These are phyloP conservation scores for Pseudopithomyces chartarum DNA, from an alignment of 2,329 filamentous ascomycete species.

Conservation along the genomic window DNA sequence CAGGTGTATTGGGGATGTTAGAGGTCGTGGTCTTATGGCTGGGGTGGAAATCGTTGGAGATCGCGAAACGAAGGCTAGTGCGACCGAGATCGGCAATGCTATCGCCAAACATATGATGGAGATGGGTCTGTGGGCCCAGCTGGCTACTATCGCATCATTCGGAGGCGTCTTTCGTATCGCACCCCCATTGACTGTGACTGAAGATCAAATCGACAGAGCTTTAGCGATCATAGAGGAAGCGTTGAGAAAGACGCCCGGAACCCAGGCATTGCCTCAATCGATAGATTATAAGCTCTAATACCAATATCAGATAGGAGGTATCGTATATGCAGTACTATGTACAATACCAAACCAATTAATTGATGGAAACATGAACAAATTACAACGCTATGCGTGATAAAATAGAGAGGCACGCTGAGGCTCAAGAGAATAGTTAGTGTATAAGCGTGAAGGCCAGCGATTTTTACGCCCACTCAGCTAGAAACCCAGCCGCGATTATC, in stretches of 20 bases:
- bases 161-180: slow-evolving; percentile 63
- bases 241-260: slow-evolving; percentile 5
- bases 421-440: no score
- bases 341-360: no score
- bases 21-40: slow-evolving; percentile 63
- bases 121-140: slow-evolving; percentile 62
- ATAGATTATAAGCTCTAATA: not conserved
- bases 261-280: not conserved
- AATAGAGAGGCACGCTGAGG: no score
- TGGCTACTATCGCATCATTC: slow-evolving; percentile 58
- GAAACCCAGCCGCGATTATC: no score
- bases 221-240: slow-evolving; percentile 8
- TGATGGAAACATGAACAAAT: no score
- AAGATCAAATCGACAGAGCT: slow-evolving; percentile 18
- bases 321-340: no score
- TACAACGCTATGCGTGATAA: no score
- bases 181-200: slow-evolving; percentile 63
- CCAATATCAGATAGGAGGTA: no score
- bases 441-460: no score
- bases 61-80: slow-evolving; percentile 54
- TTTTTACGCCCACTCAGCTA: no score
- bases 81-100: slow-evolving; percentile 52
- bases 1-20: slow-evolving; percentile 66
- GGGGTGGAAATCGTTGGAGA: slow-evolving; percentile 64
- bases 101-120: slow-evolving; percentile 57